Percentiles rank a stretch among this genome's conserved stretches.
phyloP scores from a whole-genome alignment of 495 filamentous ascomycete genomes.

The Lophium mytilinum region DNA sequence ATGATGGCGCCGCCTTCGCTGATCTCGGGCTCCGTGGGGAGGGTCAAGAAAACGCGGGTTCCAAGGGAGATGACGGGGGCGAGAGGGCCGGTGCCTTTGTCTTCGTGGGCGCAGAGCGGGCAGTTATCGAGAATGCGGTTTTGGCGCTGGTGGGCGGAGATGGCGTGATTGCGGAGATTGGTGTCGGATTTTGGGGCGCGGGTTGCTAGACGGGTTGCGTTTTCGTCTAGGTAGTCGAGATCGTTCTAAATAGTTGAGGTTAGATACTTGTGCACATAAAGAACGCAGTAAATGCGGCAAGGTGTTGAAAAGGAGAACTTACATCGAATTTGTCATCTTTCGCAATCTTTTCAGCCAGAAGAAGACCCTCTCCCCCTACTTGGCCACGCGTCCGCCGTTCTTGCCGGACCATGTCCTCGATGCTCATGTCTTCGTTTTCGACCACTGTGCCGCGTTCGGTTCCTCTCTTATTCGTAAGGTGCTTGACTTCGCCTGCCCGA shows the following conservation, averaged over 20 bases:
- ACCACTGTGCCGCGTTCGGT: constrained; percentile 70
- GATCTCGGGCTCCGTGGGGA: constrained; percentile 86
- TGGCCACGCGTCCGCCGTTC: constrained; percentile 77
- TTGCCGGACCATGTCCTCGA: constrained; percentile 92
- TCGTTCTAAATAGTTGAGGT: constrained; percentile 51
- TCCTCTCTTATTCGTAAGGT: constrained; percentile 66
- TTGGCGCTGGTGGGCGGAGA: constrained; percentile 84
- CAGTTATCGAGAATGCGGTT: constrained; percentile 81
- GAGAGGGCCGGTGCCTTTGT: constrained; percentile 63
- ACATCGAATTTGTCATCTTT: constrained; percentile 85
- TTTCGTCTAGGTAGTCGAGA: constrained; percentile 95
- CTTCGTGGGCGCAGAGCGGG: constrained; percentile 88
- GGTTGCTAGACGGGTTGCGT: constrained; percentile 83
- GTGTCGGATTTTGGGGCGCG: constrained; percentile 81
- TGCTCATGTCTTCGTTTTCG: constrained; percentile 90
- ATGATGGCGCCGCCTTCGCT: constrained; percentile 76
- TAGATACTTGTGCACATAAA: constrained; percentile 20
- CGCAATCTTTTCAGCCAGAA: constrained; percentile 82
- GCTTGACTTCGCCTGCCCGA: constrained; percentile 64
- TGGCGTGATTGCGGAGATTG: constrained; percentile 80
- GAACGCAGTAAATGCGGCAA: neutral
- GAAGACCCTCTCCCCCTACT: constrained; percentile 69
- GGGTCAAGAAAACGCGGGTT: constrained; percentile 78
- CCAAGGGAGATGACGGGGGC: constrained; percentile 86
- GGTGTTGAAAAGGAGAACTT: constrained; percentile 19